Percentiles rank a stretch among this genome's conserved stretches.
Conservation (phyloP, 2,329 filamentous ascomycete genomes). For the Coniella lustricola region DNA sequence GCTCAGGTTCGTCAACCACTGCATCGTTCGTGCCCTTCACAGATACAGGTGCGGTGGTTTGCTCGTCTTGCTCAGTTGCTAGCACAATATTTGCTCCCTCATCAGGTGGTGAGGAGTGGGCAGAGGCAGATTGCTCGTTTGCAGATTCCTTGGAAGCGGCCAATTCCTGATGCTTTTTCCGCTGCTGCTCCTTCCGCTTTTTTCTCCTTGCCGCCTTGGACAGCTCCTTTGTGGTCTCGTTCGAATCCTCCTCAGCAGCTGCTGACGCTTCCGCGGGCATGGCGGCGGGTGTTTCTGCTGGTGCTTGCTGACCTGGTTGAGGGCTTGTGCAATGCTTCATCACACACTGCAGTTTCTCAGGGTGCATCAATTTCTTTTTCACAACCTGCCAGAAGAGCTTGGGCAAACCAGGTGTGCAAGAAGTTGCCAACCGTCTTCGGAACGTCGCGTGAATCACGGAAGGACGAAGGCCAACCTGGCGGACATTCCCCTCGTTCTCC, state of each 20-base stretch:
- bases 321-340: constrained; percentile 4
- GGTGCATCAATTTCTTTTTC: not conserved
- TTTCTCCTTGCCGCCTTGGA: no score
- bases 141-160: no score
- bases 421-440: not conserved
- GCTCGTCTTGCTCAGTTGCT: not conserved
- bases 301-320: not conserved
- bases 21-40: not conserved
- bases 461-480: constrained; percentile 5
- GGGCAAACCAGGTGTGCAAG: not conserved
- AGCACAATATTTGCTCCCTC: not conserved
- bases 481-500: constrained; percentile 5
- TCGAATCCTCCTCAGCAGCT: no score
- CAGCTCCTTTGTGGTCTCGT: not conserved
- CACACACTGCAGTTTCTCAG: not conserved
- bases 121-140: no score
- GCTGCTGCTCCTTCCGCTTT: not conserved
- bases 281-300: not conserved
- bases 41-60: not conserved
- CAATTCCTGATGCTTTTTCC: not conserved
- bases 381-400: not conserved
- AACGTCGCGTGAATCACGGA: not conserved
- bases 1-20: not conserved
- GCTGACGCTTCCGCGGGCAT: not conserved
- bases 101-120: no score